Evolutionary conservation across 257 asterid genomes (phyloP), one percentile per base, ranked within the genome.

Genomic region (Dorcoceras hygrometricum): DNA sequence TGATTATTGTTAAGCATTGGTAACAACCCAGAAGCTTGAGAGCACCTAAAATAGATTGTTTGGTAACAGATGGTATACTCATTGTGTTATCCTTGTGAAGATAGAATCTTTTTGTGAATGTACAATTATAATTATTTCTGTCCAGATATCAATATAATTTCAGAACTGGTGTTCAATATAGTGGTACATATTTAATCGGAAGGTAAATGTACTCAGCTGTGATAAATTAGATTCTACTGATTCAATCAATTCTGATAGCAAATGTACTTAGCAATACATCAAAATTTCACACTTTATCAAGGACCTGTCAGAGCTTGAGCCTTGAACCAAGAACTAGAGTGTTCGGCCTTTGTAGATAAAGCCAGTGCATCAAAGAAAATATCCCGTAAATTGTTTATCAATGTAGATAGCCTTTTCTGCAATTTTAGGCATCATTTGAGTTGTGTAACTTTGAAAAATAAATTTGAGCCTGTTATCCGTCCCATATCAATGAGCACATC

Each of bases 41-140:
- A 66, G 62, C 66, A 59, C 54, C 46, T 48, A 59, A 39, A 39
- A 39, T 39, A 48, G 23, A 20, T 43, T 58, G 59, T 57, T 10
- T 62, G 46, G 57, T 36, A 57, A 53, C 58, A 27, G 57, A 63
- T 51, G 28, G 19, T 3, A 25, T 8, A 5, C 25, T 29, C 39
- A 26, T 55, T 19, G 31, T 74, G 31, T 3, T 51, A 23, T 29
- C 9, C 18, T 20, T 10, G 16, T 60, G 54, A n/a, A 23, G 20
- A 32, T 48, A 25, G 22, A 28, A 31, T 27, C 14, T 6, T 58
- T 29, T 14, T 4, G 53, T 46, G 53, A 46, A 16, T 46, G 53
- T 8, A 46, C 53, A 46, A 16, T 46, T 46, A 46, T 46, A 1
- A 7, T 46, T 14, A 14, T 39, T 20, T 46, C 20, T 16, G 20